These are phyloP conservation scores for Aspergillus thermomutatus DNA, from an alignment of 2,329 filamentous ascomycete species.

Conservation along the genomic window DNA sequence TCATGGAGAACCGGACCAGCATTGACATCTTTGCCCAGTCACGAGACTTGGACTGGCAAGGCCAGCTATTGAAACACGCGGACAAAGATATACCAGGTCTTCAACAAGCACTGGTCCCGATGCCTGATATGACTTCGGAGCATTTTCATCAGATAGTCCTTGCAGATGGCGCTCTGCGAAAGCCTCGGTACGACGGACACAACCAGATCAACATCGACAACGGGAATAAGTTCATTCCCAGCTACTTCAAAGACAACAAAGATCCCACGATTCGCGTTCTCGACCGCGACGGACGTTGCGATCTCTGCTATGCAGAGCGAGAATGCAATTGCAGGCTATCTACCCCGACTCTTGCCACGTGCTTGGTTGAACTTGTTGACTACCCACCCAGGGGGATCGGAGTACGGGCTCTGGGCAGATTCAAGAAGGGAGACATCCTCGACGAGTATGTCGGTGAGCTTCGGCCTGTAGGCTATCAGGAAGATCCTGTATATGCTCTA, in stretches of 20 bases:
- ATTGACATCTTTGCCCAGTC: conserved; percentile 23
- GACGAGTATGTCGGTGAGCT: conserved; percentile 26
- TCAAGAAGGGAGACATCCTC: conserved; percentile 22
- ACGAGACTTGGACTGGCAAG: conserved; percentile 24
- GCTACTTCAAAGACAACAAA: conserved; percentile 1
- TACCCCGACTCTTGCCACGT: conserved; percentile 5
- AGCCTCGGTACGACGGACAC: conserved; percentile 5
- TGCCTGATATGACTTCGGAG: conserved; percentile 2
- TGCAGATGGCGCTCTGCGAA: conserved; percentile 1
- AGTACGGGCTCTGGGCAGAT: conserved; percentile 25
- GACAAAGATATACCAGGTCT: conserved; percentile 4
- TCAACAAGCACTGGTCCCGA: neutral
- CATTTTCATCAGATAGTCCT: conserved; percentile 14
- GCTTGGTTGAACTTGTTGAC: conserved; percentile 30
- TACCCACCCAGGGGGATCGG: conserved; percentile 28
- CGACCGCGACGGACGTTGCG: conserved; percentile 14
- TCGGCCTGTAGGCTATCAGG: neutral
- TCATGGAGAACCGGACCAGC: conserved; percentile 18
- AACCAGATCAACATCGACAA: conserved; percentile 15
- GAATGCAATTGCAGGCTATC: conserved; percentile 20
- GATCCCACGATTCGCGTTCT: conserved; percentile 15
- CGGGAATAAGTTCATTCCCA: conserved; percentile 7
- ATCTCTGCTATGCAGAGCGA: conserved; percentile 11
- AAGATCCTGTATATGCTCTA: conserved; percentile 20
- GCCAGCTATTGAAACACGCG: conserved; percentile 10